phyloP scores from a whole-genome alignment of 2,329 filamentous ascomycete species.

The Madurella mycetomatis region DNA sequence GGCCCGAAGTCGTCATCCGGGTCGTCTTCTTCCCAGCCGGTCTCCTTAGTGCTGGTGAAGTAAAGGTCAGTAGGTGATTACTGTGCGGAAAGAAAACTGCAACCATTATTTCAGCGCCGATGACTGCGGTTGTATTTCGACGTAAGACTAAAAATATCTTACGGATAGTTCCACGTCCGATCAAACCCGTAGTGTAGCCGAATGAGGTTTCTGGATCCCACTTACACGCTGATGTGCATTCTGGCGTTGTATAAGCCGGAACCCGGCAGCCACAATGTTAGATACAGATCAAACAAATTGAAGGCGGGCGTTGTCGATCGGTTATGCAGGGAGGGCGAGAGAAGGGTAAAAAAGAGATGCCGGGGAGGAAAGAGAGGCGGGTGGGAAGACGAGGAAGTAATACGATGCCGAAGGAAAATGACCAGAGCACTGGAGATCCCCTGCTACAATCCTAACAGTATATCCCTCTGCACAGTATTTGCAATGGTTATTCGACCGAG shows the following conservation, averaged over 20 bases:
- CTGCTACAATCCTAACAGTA: too few relatives aligned
- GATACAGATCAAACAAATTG: not conserved
- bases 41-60: constrained; percentile 9
- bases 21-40: constrained; percentile 5
- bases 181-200: not conserved
- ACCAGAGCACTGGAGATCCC: too few relatives aligned
- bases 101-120: not conserved
- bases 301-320: not conserved
- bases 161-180: too few relatives aligned
- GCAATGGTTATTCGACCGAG: too few relatives aligned
- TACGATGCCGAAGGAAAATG: too few relatives aligned
- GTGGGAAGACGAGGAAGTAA: too few relatives aligned
- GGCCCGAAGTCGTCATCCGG: not conserved
- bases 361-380: too few relatives aligned
- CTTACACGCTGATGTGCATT: constrained; percentile 13
- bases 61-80: not conserved
- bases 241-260: not conserved
- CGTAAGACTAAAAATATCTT: too few relatives aligned
- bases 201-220: not conserved
- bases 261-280: not conserved
- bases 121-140: not conserved
- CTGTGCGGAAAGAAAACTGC: not conserved
- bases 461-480: too few relatives aligned
- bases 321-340: not conserved
- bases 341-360: not conserved